Conservation (phyloP, 1,284 basidiomycete genomes). For the Ceratorhiza oryzae-sativae region DNA sequence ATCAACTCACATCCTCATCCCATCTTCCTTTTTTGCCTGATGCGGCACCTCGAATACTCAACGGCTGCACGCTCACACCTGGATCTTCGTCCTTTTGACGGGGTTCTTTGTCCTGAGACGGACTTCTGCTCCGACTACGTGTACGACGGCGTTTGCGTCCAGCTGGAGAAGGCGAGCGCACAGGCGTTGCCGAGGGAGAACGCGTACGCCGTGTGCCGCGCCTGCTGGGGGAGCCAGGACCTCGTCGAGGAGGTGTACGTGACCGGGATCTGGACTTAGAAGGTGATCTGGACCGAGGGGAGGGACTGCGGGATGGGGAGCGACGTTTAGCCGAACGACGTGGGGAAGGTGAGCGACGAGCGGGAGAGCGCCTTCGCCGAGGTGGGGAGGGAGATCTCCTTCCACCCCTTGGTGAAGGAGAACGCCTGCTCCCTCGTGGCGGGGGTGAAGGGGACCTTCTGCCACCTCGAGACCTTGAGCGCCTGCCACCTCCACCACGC, state of each 20-base stretch:
- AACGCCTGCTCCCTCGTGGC: constrained; percentile 7
- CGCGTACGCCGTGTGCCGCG: not conserved
- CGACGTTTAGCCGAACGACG: constrained; percentile 1
- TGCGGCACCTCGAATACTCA: constrained; percentile 42
- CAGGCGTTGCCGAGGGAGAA: not conserved
- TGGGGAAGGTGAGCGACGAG: constrained; percentile 38
- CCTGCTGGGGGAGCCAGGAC: not conserved
- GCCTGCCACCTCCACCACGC: constrained; percentile 2
- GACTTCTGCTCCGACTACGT: constrained; percentile 20
- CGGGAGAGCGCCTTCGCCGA: constrained; percentile 12
- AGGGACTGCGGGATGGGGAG: constrained; percentile 11
- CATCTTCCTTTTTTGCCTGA: constrained; percentile 23
- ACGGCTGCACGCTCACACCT: constrained; percentile 18
- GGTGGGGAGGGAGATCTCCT: constrained; percentile 36
- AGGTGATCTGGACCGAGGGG: not conserved
- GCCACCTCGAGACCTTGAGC: constrained; percentile 16
- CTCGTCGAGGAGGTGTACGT: not conserved
- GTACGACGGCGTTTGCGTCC: constrained; percentile 13
- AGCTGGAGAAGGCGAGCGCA: constrained; percentile 8
- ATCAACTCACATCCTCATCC: constrained; percentile 39
- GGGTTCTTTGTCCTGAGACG: not conserved
- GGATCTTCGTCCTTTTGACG: not conserved
- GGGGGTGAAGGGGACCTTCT: constrained; percentile 33
- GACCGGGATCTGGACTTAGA: constrained; percentile 15
- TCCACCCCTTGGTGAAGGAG: constrained; percentile 29